Evolutionary conservation across 2,329 filamentous ascomycete species (phyloP), one percentile per base, ranked within the genome.

Genomic region (Mollisiaceae sp.): DNA sequence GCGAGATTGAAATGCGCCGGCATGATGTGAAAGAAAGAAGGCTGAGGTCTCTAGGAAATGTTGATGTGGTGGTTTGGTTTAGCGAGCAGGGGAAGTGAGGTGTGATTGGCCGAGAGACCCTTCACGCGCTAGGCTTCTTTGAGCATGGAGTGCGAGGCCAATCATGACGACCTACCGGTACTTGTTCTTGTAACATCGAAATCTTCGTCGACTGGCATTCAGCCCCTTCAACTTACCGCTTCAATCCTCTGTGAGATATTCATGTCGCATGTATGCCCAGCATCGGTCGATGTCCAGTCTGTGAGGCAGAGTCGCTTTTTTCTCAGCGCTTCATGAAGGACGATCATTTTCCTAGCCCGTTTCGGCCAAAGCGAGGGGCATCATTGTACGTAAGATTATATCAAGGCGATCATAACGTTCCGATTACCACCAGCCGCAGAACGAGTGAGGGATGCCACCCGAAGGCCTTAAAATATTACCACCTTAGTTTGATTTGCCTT

Each of bases 61-160:
- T n/a, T 50, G 45, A 50, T 50, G 11, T 22, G 45, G 45, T 50
- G 45, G 45, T n/a, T 50, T 50, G 45, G 45, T 20, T 41, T 18
- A 18, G 15, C 41, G n/a, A 43, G n/a, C 41, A 18, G 41, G 15
- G 14, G 41, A 43, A 43, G 41, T 43, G 41, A 43, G 41, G 15
- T 18, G 41, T 43, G 41, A n/a, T 43, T 43, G 41, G 41, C n/a
- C 6, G 12, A n/a, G 41, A 43, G 1, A 15, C 6, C 5, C 41
- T n/a, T 18, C 1, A 18, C 6, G 41, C 6, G 41, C 41, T 43
- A 43, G 41, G 41, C 15, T n/a, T 43, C 5, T 43, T 43, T 18
- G 12, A 15, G 41, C 41, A 43, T 43, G 14, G 41, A 43, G 41
- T 43, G 41, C 41, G 41, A 43, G 41, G 5, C n/a, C 27, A 32